Evolutionary conservation across 176 grass and related monocot species (phyloP).

Genomic region (barley (Hordeum vulgare)): MorexV3_pseudomolecules_assembly NC_058518.1:342713937-342714436

Average conservation of each 20-base stretch:
- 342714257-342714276: background rate
- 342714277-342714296: background rate
- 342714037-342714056: background rate
- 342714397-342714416: too few relatives aligned
- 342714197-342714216: background rate
- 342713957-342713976: background rate
- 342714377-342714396: background rate
- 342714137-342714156: background rate
- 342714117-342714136: background rate
- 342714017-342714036: background rate
- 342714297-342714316: background rate
- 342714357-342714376: background rate
- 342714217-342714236: background rate
- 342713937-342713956: conserved; percentile 22
- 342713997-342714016: background rate
- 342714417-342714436: too few relatives aligned
- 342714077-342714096: background rate
- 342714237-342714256: background rate
- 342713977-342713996: background rate
- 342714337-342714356: background rate
- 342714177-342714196: background rate
- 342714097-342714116: background rate
- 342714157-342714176: background rate
- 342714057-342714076: background rate
- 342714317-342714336: background rate